Evolutionary conservation across 75 land plant genomes (phyloP), one percentile per base, ranked within the genome.

Genomic region (Pinus taeda): DNA sequence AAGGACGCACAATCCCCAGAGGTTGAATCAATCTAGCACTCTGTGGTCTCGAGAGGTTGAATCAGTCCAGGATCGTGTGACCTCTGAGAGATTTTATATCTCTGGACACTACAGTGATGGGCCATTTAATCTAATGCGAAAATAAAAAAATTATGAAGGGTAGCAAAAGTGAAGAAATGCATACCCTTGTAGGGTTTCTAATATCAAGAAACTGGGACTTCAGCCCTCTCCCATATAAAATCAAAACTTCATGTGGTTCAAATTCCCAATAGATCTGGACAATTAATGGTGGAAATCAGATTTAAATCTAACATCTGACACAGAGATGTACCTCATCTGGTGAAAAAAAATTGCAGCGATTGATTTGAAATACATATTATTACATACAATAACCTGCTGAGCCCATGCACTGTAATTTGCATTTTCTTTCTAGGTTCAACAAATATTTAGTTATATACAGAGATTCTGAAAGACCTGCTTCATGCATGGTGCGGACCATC

Each of bases 401-500:
- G 71, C 9, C 45, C 3, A 8, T 39, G 45, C 18, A n/a, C 18
- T 3, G 3, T 9, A 45, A 39, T 6, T 8, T 67, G 3, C 49
- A 39, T 3, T 5, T 20, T 18, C 20, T 21, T n/a, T 39, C 71
- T 21, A 8, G 49, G 11, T 2, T 20, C 9, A 15, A 67, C 20
- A 67, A 67, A 67, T 11, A 67, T 67, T 20, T 39, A 17, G 42
- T 37, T 17, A 20, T 11, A 4, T 67, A 36, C 71, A 36, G 22
- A 67, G 71, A 67, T 39, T 67, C 71, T 37, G 18, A 67, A 37
- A 67, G 71, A 67, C 45, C 71, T 67, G 20, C 6, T 1, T 39
- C 71, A 9, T 67, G 71, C 7, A 67, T 39, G 20, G 18, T 9
- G 33, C 20, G 20, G 39, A 39, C 45, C 21, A 67, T 39, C 39